Evolutionary conservation across 495 filamentous ascomycete genomes (phyloP).

Genomic region (Neurospora sublineolata): DNA sequence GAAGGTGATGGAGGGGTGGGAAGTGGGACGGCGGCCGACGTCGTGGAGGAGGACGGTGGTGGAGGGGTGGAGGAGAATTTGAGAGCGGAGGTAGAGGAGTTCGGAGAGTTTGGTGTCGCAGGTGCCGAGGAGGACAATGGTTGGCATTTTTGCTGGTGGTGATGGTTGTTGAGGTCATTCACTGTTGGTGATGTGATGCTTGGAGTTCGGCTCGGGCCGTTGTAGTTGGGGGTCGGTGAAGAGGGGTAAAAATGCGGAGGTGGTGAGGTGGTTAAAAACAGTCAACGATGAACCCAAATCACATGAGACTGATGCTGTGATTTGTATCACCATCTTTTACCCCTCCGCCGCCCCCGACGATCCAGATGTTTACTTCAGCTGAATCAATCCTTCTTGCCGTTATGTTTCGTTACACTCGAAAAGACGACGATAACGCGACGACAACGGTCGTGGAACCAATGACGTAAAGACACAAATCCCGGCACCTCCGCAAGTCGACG

Average conservation of each 20-base stretch:
- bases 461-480: not conserved
- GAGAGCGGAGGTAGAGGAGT: conserved; percentile 43
- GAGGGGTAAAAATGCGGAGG: not conserved
- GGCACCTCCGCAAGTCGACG: not conserved
- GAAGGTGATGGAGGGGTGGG: conserved; percentile 37
- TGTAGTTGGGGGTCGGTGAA: not conserved
- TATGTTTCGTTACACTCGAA: not conserved
- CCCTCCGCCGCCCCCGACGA: not conserved
- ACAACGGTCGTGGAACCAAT: not conserved
- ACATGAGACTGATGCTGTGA: not conserved
- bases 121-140: conserved; percentile 52
- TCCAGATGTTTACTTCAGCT: not conserved
- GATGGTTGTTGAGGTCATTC: not conserved
- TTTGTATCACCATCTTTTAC: not conserved
- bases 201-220: not conserved
- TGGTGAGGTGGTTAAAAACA: not conserved
- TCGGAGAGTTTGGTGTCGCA: conserved; percentile 57
- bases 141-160: conserved; percentile 15
- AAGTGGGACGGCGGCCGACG: conserved; percentile 38
- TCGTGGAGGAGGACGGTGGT: conserved; percentile 42
- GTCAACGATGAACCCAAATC: not conserved
- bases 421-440: not conserved
- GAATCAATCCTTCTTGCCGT: not conserved
- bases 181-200: not conserved
- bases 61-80: conserved; percentile 23